Conservation (phyloP, 176 grass and related monocot species). For the Avena atlantica region DNA sequence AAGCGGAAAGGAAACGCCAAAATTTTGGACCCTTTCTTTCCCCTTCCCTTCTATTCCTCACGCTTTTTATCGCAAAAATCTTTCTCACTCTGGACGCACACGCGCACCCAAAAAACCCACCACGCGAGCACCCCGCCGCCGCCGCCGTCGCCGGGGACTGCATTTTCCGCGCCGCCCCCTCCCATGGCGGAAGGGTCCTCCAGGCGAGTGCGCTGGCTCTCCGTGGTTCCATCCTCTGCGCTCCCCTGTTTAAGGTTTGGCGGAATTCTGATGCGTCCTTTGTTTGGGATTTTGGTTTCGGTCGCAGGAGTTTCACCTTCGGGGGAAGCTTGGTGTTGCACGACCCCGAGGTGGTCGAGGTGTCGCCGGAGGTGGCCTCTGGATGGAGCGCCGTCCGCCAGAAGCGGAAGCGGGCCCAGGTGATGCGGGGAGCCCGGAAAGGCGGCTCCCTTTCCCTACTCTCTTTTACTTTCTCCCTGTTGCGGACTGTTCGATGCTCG, state of each 20-base stretch:
- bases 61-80: constrained; percentile 37
- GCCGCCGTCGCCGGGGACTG: constrained; percentile 24
- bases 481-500: not conserved
- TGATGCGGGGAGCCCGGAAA: constrained; percentile 24
- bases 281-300: constrained; percentile 5
- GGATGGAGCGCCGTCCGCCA: constrained; percentile 46
- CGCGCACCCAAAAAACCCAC: not conserved
- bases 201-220: constrained; percentile 30
- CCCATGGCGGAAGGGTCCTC: constrained; percentile 41
- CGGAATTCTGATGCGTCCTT: constrained; percentile 1
- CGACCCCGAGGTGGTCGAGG: constrained; percentile 60
- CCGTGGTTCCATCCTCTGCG: not conserved
- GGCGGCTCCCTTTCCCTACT: not conserved
- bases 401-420: constrained; percentile 62
- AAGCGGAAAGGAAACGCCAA: constrained; percentile 27
- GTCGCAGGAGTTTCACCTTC: constrained; percentile 24
- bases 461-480: not conserved
- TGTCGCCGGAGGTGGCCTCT: constrained; percentile 36
- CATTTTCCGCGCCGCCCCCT: constrained; percentile 38
- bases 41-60: not conserved
- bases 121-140: not conserved
- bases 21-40: constrained; percentile 27
- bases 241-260: not conserved
- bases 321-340: constrained; percentile 7
- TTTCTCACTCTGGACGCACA: not conserved